Conservation (phyloP, 208 protist genomes). For the Leishmania tarentolae region DNA sequence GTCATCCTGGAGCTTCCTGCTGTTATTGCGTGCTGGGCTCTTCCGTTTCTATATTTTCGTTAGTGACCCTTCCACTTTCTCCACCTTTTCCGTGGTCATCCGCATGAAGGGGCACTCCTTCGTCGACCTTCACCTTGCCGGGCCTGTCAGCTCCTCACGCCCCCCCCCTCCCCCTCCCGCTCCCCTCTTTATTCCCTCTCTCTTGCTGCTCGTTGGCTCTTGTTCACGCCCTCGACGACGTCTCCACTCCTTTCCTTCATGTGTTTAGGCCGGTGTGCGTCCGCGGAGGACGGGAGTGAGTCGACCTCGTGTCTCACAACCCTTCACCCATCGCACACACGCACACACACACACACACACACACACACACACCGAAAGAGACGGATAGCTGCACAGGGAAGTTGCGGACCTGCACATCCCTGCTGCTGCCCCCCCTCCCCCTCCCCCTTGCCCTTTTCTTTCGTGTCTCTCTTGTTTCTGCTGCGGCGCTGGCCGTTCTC, state of each 20-base stretch:
- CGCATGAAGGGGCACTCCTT: neutral
- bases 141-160: neutral
- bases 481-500: neutral
- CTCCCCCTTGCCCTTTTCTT: neutral
- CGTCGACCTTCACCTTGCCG: neutral
- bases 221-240: neutral
- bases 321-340: neutral
- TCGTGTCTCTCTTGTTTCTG: neutral
- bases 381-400: neutral
- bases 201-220: neutral
- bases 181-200: neutral
- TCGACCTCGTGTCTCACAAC: neutral
- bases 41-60: neutral
- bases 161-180: neutral
- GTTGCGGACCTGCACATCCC: neutral
- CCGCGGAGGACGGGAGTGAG: neutral
- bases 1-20: neutral
- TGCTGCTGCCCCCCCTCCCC: neutral
- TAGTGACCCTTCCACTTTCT: neutral
- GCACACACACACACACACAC: too few species aligned
- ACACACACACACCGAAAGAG: too few species aligned
- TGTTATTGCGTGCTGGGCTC: neutral
- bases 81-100: neutral
- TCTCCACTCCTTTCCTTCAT: neutral
- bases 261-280: neutral